Base-by-base conservation (phyloP, 1,139 yeast species). In the Saccharomyces hybrid region DNA sequence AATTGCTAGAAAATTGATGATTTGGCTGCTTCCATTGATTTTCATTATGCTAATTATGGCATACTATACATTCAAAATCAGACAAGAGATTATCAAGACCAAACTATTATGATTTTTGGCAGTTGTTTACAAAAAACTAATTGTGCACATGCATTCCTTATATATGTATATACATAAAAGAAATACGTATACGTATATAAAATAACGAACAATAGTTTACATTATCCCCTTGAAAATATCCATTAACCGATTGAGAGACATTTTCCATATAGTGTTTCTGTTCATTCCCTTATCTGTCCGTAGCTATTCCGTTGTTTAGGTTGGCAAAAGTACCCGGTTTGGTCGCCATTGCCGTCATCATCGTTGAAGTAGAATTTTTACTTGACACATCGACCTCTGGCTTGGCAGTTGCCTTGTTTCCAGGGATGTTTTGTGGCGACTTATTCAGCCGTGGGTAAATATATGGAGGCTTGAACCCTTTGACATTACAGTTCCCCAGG, bases 381-480 rank as follows among this genome's bases (percentile, higher is more conserved):
- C 3, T 38, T 5, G 9, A 3, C 44, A 16, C 44, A 38, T 38
- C 44, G 3, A 13, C 7, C 0, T 38, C 44, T 16, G 44, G 25
- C 26, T 38, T 38, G 3, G 8, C 3, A 13, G 44, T 8, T 3
- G 3, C 13, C 4, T 19, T 16, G 25, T 38, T 38, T 38, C 5
- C 44, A 38, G 44, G 13, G 13, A 2, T 38, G 25, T 16, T 38
- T 16, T 16, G 44, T 38, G 44, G 44, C n/a, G 13, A 16, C 1
- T 19, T 38, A 7, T 19, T 38, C 44, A 16, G 6, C 9, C 44
- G 52, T 13, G 55, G 51, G 9, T 51, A 55, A 16, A 58, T 64
- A 60, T 75, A 78, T 3, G 78, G 75, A 9, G 81, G 78, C 58
- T 70, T 74, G 42, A 70, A 68, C 3, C 73, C 72, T 49, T 69